Evolutionary conservation across 495 filamentous ascomycete genomes (phyloP).

Genomic region (Geoglossum glabrum): DNA sequence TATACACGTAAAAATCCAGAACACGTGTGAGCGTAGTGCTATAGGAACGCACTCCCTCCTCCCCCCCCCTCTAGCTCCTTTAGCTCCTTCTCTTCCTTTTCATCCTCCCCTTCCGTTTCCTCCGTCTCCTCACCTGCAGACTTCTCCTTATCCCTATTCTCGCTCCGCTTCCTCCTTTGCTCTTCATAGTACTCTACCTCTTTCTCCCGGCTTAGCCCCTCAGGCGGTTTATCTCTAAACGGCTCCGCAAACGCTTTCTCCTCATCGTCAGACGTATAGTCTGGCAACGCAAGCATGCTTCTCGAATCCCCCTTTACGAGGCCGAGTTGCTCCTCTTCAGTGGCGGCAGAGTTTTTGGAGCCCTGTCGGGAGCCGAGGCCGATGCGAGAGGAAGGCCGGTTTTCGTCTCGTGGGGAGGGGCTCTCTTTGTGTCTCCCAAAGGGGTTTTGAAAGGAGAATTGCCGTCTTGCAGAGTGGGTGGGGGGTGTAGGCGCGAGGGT

Average conservation of each 20-base stretch:
- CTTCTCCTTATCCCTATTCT: neutral
- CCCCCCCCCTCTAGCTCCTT: neutral
- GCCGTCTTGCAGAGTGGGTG: conserved; percentile 33
- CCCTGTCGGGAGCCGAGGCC: conserved; percentile 27
- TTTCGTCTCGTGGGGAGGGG: conserved; percentile 12
- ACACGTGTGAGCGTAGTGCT: neutral
- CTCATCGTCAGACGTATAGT: neutral
- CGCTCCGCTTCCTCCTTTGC: neutral
- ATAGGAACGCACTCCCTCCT: neutral
- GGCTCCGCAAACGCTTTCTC: neutral
- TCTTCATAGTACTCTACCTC: neutral
- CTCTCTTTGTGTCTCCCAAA: conserved; percentile 31
- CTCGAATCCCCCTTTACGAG: conserved; percentile 57
- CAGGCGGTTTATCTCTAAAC: neutral
- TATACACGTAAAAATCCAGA: neutral
- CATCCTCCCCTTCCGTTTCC: neutral
- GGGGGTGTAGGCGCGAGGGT: conserved; percentile 25
- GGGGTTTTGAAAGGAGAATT: conserved; percentile 82
- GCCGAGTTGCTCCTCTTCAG: conserved; percentile 77
- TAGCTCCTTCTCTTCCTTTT: neutral
- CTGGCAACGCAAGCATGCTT: neutral
- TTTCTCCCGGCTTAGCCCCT: neutral
- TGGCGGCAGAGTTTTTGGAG: conserved; percentile 27
- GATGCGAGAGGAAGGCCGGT: conserved; percentile 13
- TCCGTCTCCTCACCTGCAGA: neutral